Conservation (phyloP, 208 protist genomes). For the Acanthamoeba castellanii region DNA sequence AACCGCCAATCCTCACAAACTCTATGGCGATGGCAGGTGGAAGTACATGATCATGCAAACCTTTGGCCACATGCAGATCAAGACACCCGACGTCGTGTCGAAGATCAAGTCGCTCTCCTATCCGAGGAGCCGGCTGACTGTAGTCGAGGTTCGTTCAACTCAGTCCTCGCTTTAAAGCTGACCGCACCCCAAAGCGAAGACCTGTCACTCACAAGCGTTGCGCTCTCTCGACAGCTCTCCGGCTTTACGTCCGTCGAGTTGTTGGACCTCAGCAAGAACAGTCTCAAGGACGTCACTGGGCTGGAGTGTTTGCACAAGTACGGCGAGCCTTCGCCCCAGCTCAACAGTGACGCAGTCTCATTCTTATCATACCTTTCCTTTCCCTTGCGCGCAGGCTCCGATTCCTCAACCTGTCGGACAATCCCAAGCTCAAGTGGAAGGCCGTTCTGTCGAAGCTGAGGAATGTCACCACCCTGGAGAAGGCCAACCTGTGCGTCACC, state of each 20-base stretch:
- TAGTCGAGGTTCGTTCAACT: slow-evolving; percentile 1
- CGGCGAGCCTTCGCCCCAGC: not conserved
- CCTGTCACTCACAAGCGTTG: not conserved
- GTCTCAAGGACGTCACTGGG: slow-evolving; percentile 48
- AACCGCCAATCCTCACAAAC: not conserved
- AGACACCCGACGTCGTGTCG: not conserved
- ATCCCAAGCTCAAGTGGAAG: slow-evolving; percentile 64
- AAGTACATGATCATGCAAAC: slow-evolving; percentile 37
- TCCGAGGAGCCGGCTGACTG: slow-evolving; percentile 21
- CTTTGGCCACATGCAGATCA: slow-evolving; percentile 67
- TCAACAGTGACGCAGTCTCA: not conserved
- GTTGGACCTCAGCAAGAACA: slow-evolving; percentile 64
- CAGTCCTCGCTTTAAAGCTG: not conserved
- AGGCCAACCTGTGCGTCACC: slow-evolving; percentile 39
- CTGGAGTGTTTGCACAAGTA: slow-evolving; percentile 51
- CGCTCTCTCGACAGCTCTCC: not conserved
- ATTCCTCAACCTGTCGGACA: slow-evolving; percentile 59
- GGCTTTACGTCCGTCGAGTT: slow-evolving; percentile 7
- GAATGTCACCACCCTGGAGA: slow-evolving; percentile 29
- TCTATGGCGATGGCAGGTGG: not conserved
- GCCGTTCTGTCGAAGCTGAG: slow-evolving; percentile 43
- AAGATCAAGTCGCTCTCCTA: slow-evolving; percentile 21
- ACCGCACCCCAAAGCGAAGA: not conserved
- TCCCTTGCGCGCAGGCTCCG: not conserved
- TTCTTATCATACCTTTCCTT: not conserved